Evolutionary conservation across 495 filamentous ascomycete genomes (phyloP), one percentile per base, ranked within the genome.

Genomic region (Xylaria palmicola): DNA sequence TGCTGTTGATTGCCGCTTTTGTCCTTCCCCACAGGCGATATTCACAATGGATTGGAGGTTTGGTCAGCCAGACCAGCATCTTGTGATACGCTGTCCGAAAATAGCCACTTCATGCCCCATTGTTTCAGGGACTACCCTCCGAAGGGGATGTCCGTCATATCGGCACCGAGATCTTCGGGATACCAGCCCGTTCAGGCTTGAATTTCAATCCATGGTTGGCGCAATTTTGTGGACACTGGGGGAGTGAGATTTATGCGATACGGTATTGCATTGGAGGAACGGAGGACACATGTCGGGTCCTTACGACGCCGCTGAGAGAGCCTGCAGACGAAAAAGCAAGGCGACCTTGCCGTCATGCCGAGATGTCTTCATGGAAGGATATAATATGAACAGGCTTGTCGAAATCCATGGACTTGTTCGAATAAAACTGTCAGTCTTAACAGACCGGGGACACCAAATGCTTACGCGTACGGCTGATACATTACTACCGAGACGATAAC

Each of bases 141-240:
- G 45, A 47, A 59, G 56, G 56, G 56, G 56, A 51, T 45, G 45
- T 59, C 56, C 56, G 43, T 27, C 27, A 13, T 37, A 24, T 26
- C 43, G 44, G 45, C 24, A 59, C 34, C 56, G 43, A 34, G 13
- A 48, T 26, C 30, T 13, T n/a, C 19, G 19, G 15, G 43, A 32
- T 36, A 27, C 10, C n/a, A n/a, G 6, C 22, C n/a, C 3, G n/a
- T 3, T 9, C 5, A 5, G 41, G 22, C 19, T 19, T 22, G n/a
- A 10, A 44, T 20, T 13, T 4, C 41, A 20, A 4, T 6, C 6
- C 10, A 19, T 20, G 13, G 13, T 5, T 13, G 41, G 10, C 17
- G 3, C 6, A n/a, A n/a, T n/a, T n/a, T n/a, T n/a, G n/a, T n/a
- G n/a, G n/a, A n/a, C n/a, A n/a, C n/a, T n/a, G n/a, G n/a, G n/a